Conservation (phyloP, 176 grass and related monocot species). For the Ensete ventricosum region DNA sequence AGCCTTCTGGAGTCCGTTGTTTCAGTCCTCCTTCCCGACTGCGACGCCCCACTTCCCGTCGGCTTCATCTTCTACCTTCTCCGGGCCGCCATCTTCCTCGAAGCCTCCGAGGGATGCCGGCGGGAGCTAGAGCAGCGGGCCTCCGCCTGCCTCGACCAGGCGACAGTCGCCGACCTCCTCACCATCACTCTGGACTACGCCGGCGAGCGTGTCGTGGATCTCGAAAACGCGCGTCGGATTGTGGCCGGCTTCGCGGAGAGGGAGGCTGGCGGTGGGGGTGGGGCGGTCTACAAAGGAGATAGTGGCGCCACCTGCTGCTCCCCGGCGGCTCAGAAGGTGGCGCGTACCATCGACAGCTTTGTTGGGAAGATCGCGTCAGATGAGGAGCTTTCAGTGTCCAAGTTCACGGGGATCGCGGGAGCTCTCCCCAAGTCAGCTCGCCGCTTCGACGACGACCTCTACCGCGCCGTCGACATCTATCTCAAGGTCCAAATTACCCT, state of each 20-base stretch:
- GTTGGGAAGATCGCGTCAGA: constrained; percentile 67
- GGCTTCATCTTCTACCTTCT: constrained; percentile 61
- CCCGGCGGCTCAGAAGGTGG: constrained; percentile 44
- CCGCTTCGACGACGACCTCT: constrained; percentile 38
- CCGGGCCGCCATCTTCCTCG: constrained; percentile 27
- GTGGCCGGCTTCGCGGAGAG: constrained; percentile 49
- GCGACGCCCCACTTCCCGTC: constrained; percentile 32
- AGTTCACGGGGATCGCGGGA: constrained; percentile 48
- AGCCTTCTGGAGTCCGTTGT: constrained; percentile 38
- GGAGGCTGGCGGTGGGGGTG: not conserved
- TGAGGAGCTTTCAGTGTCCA: constrained; percentile 42
- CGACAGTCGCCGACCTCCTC: constrained; percentile 39
- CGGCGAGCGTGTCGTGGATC: constrained; percentile 31
- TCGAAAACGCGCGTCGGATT: constrained; percentile 49
- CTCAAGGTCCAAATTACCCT: constrained; percentile 32
- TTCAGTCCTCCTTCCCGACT: constrained; percentile 32
- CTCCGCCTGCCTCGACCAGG: constrained; percentile 46
- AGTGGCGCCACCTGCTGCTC: constrained; percentile 11
- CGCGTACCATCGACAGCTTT: constrained; percentile 42
- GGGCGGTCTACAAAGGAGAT: not conserved
- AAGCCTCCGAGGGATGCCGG: constrained; percentile 27
- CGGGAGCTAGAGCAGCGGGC: constrained; percentile 58
- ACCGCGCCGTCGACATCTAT: constrained; percentile 64
- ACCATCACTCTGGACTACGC: constrained; percentile 37
- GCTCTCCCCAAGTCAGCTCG: constrained; percentile 65